Evolutionary conservation across 768 basidiomycete genomes (phyloP).

Genomic region (Boletus coccyginus): DNA sequence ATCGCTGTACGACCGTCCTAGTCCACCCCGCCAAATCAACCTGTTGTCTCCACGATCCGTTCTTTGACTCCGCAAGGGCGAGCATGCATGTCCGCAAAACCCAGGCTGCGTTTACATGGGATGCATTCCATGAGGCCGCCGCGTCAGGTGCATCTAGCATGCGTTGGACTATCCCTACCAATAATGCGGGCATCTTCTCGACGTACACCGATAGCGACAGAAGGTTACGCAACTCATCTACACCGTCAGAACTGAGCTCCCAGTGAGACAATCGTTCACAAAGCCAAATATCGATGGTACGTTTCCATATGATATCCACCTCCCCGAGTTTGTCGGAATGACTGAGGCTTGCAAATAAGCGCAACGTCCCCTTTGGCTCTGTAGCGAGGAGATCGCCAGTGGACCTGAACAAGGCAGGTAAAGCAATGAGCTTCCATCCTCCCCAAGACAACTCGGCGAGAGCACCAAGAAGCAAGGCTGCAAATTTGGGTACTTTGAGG

Average conservation of each 20-base stretch:
- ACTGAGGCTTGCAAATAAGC: slow-evolving; percentile 49
- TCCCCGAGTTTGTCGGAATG: slow-evolving; percentile 50
- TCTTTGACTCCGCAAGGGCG: slow-evolving; percentile 39
- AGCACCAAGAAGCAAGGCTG: slow-evolving; percentile 53
- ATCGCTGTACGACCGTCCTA: slow-evolving; percentile 41
- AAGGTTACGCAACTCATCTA: slow-evolving; percentile 53
- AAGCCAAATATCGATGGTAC: slow-evolving; percentile 50
- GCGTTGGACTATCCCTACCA: slow-evolving; percentile 45
- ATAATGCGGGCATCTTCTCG: slow-evolving; percentile 39
- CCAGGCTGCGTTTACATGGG: slow-evolving; percentile 47
- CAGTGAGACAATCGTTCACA: slow-evolving; percentile 42
- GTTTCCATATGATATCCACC: slow-evolving; percentile 59
- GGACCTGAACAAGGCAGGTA: slow-evolving; percentile 55
- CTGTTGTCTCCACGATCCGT: slow-evolving; percentile 44
- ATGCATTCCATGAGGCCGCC: slow-evolving; percentile 33
- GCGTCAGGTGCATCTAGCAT: slow-evolving; percentile 32
- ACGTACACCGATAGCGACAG: slow-evolving; percentile 53
- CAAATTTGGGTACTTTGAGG: slow-evolving; percentile 37
- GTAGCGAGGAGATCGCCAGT: slow-evolving; percentile 45
- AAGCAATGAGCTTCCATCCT: slow-evolving; percentile 70
- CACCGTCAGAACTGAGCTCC: slow-evolving; percentile 39
- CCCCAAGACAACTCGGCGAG: slow-evolving; percentile 69
- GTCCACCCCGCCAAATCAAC: slow-evolving; percentile 54
- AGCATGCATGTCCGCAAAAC: slow-evolving; percentile 60
- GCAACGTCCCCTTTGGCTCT: slow-evolving; percentile 42